Conservation (phyloP, 2,329 filamentous ascomycete genomes). For the Immersiporthe knoxdaviesiana region DNA sequence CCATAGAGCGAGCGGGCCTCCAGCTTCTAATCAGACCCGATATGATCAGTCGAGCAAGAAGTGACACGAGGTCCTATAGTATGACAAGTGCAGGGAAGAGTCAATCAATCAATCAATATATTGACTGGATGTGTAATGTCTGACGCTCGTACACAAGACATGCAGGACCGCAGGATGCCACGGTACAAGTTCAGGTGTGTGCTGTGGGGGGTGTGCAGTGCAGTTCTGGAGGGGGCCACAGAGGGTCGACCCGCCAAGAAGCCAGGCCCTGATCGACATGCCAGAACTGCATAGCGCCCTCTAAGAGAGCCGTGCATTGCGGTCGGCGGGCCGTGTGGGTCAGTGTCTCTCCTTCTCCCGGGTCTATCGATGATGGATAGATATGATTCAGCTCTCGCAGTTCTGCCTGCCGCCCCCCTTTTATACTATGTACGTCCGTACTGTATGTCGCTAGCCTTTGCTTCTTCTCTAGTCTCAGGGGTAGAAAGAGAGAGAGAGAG, state of each 20-base stretch:
- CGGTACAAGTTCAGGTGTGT: not conserved
- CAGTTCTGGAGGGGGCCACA: not conserved
- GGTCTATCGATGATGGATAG: not conserved
- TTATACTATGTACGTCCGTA: no score
- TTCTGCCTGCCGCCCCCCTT: not conserved
- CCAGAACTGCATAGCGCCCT: not conserved
- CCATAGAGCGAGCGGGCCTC: not conserved
- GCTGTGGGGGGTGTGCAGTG: not conserved
- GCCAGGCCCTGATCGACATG: slow-evolving; percentile 6
- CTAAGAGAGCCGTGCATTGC: not conserved
- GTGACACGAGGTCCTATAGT: not conserved
- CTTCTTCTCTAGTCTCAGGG: not conserved
- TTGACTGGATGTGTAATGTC: not conserved
- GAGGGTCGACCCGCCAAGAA: not conserved
- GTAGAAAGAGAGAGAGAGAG: no score
- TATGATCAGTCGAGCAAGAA: not conserved
- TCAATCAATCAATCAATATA: not conserved
- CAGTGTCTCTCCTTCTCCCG: slow-evolving; percentile 1
- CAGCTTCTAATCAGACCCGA: not conserved
- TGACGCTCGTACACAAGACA: not conserved
- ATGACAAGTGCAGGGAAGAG: not conserved
- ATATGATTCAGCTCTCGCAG: not conserved
- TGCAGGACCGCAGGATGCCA: not conserved
- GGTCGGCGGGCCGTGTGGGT: slow-evolving; percentile 4
- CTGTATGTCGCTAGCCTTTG: no score